Percentiles rank a stretch among this genome's conserved stretches.
Conservation (phyloP, 2,329 filamentous ascomycete genomes). For the Fusarium verticillioides region DNA sequence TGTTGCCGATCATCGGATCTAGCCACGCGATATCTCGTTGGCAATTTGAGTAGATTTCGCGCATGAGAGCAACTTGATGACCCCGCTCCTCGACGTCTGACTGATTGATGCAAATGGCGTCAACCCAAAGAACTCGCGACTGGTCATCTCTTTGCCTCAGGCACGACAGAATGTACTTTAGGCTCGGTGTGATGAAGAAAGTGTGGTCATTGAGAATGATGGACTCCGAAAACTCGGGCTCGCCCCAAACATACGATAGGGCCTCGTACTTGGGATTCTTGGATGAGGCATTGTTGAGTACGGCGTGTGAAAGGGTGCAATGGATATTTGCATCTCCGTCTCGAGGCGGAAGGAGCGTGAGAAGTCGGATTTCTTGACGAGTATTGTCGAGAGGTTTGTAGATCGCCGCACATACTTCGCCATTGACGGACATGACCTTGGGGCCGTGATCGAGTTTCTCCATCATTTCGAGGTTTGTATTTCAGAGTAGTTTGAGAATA, state of each 20-base stretch:
- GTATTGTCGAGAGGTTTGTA: not conserved
- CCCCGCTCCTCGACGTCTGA: constrained; percentile 6
- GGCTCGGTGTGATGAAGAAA: constrained; percentile 9
- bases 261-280: constrained; percentile 12
- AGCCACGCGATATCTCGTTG: constrained; percentile 25
- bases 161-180: not conserved
- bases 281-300: not conserved
- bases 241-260: constrained; percentile 31
- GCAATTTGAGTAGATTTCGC: constrained; percentile 19
- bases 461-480: not conserved
- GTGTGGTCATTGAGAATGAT: constrained; percentile 3
- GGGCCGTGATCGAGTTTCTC: not conserved
- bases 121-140: constrained; percentile 6
- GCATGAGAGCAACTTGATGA: constrained; percentile 21
- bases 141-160: not conserved
- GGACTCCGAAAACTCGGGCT: not conserved
- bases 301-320: not conserved
- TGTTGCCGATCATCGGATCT: not conserved
- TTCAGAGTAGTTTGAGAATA: not conserved
- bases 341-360: not conserved
- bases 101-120: constrained; percentile 35
- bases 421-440: not conserved
- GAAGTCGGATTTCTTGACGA: constrained; percentile 5
- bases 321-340: not conserved
- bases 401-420: not conserved